Base-by-base conservation (phyloP, 768 basidiomycete genomes). In the Boletus sp. region DNA sequence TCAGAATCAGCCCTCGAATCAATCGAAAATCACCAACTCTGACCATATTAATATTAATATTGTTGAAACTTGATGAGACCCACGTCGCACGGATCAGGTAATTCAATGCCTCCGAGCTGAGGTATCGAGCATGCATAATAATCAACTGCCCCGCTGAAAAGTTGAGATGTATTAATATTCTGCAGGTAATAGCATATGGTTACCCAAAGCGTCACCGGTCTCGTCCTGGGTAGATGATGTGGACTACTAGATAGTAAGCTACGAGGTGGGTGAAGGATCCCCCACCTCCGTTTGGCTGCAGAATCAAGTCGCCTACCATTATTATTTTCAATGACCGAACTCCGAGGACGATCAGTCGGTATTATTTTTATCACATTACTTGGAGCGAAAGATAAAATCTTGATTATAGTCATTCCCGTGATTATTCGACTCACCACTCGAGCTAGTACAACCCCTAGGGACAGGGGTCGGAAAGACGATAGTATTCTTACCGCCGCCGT, bases 261-360 rank as follows among this genome's bases (percentile, higher is more conserved):
- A 35, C 3, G 2, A 24, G 24, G 24, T 3, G 24, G 33, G 33
- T n/a, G 8, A 47, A 7, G 39, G 8, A 17, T 40, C n/a, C 17
- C 4, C 17, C 39, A n/a, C 17, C 46, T 30, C 17, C 46, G 10
- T 32, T 30, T 47, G n/a, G 17, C 49, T n/a, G 30, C 40, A 17
- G 40, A 32, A 41, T 14, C n/a, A 8, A 50, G 32, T 37, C 39
- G 42, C 24, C 36, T 11, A 41, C 28, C 39, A 24, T 41, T 24
- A n/a, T 32, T 32, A n/a, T 47, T 61, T 48, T 45, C 37, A 52
- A 57, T 35, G 33, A 33, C 48, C 46, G 12, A 44, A 45, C 50
- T 48, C 54, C 50, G 20, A n/a, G 20, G 33, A 58, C 54, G 59
- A 59, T 58, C 56, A 50, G 28, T 57, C 47, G 56, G 57, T 12